Percentiles rank a stretch among this genome's conserved stretches.
Conservation (phyloP, 1,284 basidiomycete genomes). For the Farysia itapuensis region DNA sequence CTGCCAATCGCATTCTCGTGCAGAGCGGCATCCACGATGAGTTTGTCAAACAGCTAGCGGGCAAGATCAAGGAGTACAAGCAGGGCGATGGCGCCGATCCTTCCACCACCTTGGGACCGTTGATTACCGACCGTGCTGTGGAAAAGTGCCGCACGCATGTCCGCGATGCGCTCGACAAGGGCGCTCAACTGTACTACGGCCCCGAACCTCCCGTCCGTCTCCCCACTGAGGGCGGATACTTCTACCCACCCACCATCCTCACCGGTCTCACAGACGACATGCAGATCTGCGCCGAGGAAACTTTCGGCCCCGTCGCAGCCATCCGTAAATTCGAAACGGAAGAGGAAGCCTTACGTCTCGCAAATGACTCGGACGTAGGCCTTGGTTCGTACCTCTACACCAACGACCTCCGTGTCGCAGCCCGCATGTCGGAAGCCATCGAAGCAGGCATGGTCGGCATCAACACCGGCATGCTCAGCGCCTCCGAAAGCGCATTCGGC, state of each 20-base stretch:
- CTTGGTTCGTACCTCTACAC: conserved; percentile 42
- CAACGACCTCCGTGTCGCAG: conserved; percentile 21
- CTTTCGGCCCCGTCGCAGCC: conserved; percentile 48
- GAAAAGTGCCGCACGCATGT: conserved; percentile 32
- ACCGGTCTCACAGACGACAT: conserved; percentile 30
- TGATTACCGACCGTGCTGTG: conserved; percentile 26
- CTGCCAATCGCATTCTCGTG: conserved; percentile 38
- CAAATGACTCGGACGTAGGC: conserved; percentile 37
- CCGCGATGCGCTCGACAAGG: conserved; percentile 18
- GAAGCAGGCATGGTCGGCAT: conserved; percentile 43
- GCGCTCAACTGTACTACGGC: conserved; percentile 25
- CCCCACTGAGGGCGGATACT: conserved; percentile 22
- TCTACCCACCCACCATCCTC: conserved; percentile 49
- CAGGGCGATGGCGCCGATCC: conserved; percentile 36
- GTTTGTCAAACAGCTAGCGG: conserved; percentile 14
- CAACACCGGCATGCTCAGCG: conserved; percentile 41
- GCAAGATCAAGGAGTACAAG: conserved; percentile 19
- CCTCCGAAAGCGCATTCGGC: conserved; percentile 25
- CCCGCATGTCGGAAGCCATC: conserved; percentile 23
- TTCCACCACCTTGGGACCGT: conserved; percentile 12
- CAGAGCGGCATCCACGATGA: conserved; percentile 28
- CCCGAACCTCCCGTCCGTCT: conserved; percentile 1
- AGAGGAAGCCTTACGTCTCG: conserved; percentile 32
- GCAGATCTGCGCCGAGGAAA: conserved; percentile 44
- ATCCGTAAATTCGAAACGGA: conserved; percentile 44